These are phyloP conservation scores for Amanita molliuscula DNA, from an alignment of 768 basidiomycete genomes.

Conservation along the genomic window DNA sequence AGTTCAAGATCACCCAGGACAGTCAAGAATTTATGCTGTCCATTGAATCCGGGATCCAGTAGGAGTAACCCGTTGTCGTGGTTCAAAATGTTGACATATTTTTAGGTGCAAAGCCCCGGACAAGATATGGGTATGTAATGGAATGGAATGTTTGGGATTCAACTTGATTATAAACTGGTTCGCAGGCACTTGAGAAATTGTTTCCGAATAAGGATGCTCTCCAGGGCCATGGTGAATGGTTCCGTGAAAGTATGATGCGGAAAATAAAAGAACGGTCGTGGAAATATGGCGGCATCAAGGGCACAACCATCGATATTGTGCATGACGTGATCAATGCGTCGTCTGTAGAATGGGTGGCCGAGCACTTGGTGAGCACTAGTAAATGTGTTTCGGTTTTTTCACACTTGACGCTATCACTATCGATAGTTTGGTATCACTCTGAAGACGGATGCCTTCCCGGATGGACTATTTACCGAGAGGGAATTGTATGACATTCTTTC, in stretches of 20 bases:
- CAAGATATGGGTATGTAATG: slow-evolving; percentile 23
- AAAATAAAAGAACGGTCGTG: slow-evolving; percentile 23
- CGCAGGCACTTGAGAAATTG: slow-evolving; percentile 20
- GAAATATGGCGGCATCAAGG: slow-evolving; percentile 22
- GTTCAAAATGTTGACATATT: not conserved
- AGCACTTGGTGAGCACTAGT: slow-evolving; percentile 2
- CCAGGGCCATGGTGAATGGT: slow-evolving; percentile 18
- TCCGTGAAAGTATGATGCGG: slow-evolving; percentile 16
- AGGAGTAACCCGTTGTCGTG: slow-evolving; percentile 3
- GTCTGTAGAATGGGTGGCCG: slow-evolving; percentile 18
- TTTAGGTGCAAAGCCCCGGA: not conserved
- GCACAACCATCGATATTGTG: slow-evolving; percentile 35
- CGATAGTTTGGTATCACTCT: slow-evolving; percentile 31
- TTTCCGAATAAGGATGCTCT: slow-evolving; percentile 25
- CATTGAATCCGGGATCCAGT: slow-evolving; percentile 25
- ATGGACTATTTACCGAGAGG: slow-evolving; percentile 32
- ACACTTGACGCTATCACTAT: not conserved
- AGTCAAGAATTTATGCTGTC: slow-evolving; percentile 31
- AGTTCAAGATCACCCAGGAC: slow-evolving; percentile 14
- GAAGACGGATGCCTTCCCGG: slow-evolving; percentile 34
- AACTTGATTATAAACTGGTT: not conserved
- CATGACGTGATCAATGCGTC: slow-evolving; percentile 37
- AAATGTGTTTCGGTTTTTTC: not conserved
- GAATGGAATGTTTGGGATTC: slow-evolving; percentile 10
- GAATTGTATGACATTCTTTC: slow-evolving; percentile 37